These are phyloP conservation scores for Fonsecaea nubica DNA, from an alignment of 2,329 filamentous ascomycete genomes.

Conservation along the genomic window DNA sequence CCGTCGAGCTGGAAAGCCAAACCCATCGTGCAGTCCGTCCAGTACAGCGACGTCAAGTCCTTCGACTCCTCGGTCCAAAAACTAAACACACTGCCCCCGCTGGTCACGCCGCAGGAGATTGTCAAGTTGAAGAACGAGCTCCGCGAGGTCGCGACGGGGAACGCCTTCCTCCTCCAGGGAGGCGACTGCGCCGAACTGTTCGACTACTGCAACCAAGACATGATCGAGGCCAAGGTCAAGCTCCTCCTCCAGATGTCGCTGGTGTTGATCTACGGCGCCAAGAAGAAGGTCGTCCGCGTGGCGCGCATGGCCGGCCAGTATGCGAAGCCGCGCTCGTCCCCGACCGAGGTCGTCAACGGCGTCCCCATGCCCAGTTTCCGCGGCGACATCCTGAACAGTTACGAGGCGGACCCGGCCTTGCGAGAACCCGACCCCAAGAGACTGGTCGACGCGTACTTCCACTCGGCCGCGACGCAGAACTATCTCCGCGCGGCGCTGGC, in stretches of 20 bases:
- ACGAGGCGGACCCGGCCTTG: conserved; percentile 67
- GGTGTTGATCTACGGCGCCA: conserved; percentile 84
- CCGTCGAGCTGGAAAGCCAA: conserved; percentile 51
- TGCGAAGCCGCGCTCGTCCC: conserved; percentile 90
- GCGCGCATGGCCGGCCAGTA: conserved; percentile 97
- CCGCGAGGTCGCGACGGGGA: conserved; percentile 84
- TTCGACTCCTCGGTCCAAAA: conserved; percentile 51
- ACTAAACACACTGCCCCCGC: conserved; percentile 53
- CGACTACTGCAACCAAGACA: conserved; percentile 87
- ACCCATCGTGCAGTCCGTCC: conserved; percentile 55
- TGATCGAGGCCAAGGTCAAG: conserved; percentile 96
- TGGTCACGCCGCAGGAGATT: conserved; percentile 65
- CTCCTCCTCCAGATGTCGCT: conserved; percentile 95
- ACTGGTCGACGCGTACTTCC: conserved; percentile 90
- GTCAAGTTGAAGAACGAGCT: conserved; percentile 77
- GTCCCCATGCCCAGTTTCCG: conserved; percentile 86
- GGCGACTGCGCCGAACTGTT: conserved; percentile 96
- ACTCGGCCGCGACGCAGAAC: conserved; percentile 93
- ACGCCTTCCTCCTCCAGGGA: conserved; percentile 92
- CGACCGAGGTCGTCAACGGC: conserved; percentile 81
- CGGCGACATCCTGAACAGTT: conserved; percentile 95
- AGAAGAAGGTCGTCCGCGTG: conserved; percentile 86
- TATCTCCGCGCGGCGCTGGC: conserved; percentile 84
- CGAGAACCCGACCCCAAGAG: conserved; percentile 81
- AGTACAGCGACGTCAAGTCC: conserved; percentile 52